Evolutionary conservation across 2,329 filamentous ascomycete genomes (phyloP).

Genomic region (Trichophyton rubrum): DNA sequence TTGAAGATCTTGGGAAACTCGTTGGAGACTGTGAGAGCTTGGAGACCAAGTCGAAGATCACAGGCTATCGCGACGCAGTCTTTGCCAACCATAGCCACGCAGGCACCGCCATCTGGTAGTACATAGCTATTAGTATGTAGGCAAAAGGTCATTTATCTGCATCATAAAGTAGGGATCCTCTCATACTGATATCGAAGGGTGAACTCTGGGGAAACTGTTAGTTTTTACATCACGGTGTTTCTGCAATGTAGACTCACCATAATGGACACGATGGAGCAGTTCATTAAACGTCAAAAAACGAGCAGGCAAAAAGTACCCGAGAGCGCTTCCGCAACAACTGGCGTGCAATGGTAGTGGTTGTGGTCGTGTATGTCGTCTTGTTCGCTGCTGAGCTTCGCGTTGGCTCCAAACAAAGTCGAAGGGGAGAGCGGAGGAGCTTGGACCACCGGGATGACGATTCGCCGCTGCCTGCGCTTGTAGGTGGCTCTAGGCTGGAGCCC

Average conservation of each 20-base stretch:
- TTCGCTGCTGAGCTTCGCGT: conserved; percentile 3
- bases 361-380: background rate
- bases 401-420: background rate
- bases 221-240: background rate
- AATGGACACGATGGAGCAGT: background rate
- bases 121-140: background rate
- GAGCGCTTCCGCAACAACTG: background rate
- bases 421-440: conserved; percentile 17
- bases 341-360: background rate
- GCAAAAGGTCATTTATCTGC: background rate
- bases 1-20: conserved; percentile 99
- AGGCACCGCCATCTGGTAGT: conserved; percentile 65
- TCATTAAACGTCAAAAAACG: background rate
- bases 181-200: conserved; percentile 88
- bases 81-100: conserved; percentile 98
- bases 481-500: background rate
- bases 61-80: conserved; percentile 99
- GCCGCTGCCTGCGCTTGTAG: conserved; percentile 12
- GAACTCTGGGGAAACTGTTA: conserved; percentile 49
- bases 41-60: conserved; percentile 92
- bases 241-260: background rate
- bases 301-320: background rate
- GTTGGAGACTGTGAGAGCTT: conserved; percentile 95
- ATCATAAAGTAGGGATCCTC: background rate
- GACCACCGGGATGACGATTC: conserved; percentile 25